A percentile compares a stretch with the other conserved stretches of the same genome.
phyloP scores from a whole-genome alignment of 805 yeast genomes.

The Saccharomyces cerevisiae region DNA sequence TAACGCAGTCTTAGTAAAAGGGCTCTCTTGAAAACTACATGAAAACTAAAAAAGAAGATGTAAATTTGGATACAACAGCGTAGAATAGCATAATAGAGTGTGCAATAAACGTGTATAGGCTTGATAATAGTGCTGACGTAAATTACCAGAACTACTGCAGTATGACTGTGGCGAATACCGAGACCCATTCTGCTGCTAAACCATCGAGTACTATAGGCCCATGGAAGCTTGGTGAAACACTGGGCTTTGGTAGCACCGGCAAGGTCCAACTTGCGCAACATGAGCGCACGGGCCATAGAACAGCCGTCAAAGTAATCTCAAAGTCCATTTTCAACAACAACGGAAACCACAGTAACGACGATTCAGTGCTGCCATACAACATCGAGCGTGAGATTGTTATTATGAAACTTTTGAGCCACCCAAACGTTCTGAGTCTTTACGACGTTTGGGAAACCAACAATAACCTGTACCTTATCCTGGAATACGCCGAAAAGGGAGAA shows the following conservation, averaged over 20 bases:
- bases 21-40: not conserved
- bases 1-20: not conserved
- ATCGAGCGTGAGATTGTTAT: conserved; percentile 79
- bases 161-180: not conserved
- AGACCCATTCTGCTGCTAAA: not conserved
- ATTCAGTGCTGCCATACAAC: conserved; percentile 59
- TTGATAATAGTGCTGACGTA: not conserved
- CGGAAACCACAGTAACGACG: conserved; percentile 24
- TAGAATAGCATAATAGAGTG: not conserved
- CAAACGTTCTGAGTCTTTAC: conserved; percentile 70
- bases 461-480: conserved; percentile 77
- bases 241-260: conserved; percentile 96
- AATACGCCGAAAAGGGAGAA: conserved; percentile 97
- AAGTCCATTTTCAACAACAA: conserved; percentile 49
- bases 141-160: not conserved
- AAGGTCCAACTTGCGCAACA: conserved; percentile 89
- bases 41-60: not conserved
- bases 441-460: conserved; percentile 86
- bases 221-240: conserved; percentile 90
- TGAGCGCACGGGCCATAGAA: conserved; percentile 72
- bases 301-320: conserved; percentile 95
- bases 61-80: not conserved
- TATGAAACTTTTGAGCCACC: conserved; percentile 73
- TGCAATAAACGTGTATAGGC: not conserved
- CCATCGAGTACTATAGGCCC: conserved; percentile 58